Conservation (phyloP, 257 asterid species). For the Solanum pennellii region DNA sequence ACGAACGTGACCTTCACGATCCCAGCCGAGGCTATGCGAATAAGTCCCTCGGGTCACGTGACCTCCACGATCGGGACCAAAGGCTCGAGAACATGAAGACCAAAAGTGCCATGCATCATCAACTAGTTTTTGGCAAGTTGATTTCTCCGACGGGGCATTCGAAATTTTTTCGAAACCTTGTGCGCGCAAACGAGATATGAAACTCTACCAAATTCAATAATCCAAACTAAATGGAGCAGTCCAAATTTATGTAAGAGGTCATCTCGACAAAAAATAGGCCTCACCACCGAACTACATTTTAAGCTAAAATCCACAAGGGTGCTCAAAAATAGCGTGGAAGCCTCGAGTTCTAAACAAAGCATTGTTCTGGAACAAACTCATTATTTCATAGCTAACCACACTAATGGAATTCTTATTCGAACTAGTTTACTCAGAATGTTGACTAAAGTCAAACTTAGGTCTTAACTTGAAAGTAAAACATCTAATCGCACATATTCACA, state of each 20-base stretch:
- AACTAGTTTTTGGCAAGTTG: neutral
- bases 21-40: too few relatives aligned
- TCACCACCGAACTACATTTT: neutral
- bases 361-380: too few relatives aligned
- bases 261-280: neutral
- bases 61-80: too few relatives aligned
- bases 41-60: too few relatives aligned
- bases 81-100: too few relatives aligned
- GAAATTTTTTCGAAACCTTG: neutral
- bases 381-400: neutral
- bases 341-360: neutral
- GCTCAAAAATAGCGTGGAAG: neutral
- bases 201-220: neutral
- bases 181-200: neutral
- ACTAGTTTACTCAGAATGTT: too few relatives aligned
- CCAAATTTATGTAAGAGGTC: neutral
- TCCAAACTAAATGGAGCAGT: neutral
- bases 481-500: neutral
- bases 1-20: too few relatives aligned
- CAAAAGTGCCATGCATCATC: too few relatives aligned
- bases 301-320: too few relatives aligned
- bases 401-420: neutral
- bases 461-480: neutral
- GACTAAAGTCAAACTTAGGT: neutral
- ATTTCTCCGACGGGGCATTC: neutral